Percentiles rank a stretch among this genome's conserved stretches.
Evolutionary conservation across 2,329 filamentous ascomycete genomes (phyloP).

Genomic region (Myriosclerotinia scirpicola): DNA sequence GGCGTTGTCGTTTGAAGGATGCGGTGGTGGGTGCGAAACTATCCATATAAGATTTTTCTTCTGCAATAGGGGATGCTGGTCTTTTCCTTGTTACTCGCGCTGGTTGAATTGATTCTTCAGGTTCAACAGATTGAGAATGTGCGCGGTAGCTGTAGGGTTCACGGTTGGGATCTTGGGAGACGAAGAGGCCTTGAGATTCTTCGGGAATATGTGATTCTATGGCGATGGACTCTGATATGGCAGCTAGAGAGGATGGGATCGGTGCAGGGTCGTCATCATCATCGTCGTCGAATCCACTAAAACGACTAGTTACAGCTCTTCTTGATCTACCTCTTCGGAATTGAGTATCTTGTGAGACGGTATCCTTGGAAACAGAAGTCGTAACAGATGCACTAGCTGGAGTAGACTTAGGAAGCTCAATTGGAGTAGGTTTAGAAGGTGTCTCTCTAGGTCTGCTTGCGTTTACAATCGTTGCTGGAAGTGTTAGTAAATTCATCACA

Average conservation of each 20-base stretch:
- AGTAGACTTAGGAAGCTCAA: not conserved
- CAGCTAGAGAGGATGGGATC: slow-evolving; percentile 24
- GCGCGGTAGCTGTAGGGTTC: slow-evolving; percentile 37
- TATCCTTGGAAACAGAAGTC: slow-evolving; percentile 23
- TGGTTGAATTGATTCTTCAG: slow-evolving; percentile 10
- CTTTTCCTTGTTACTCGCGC: slow-evolving; percentile 45
- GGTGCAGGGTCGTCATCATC: slow-evolving; percentile 44
- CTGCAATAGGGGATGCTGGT: slow-evolving; percentile 44
- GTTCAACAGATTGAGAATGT: slow-evolving; percentile 26
- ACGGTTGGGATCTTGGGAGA: slow-evolving; percentile 49
- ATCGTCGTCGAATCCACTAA: slow-evolving; percentile 73
- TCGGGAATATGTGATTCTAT: slow-evolving; percentile 48
- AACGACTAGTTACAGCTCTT: slow-evolving; percentile 54
- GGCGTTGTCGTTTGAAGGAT: slow-evolving; percentile 69
- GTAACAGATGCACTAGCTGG: slow-evolving; percentile 25
- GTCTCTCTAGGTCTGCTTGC: not conserved
- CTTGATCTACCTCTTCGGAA: slow-evolving; percentile 42
- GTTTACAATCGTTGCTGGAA: slow-evolving; percentile 28
- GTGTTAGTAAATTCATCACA: slow-evolving; percentile 9
- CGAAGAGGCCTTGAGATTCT: slow-evolving; percentile 51
- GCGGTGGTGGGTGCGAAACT: slow-evolving; percentile 73
- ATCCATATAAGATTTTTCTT: slow-evolving; percentile 56
- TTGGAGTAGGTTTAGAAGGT: not conserved
- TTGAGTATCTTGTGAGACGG: slow-evolving; percentile 3
- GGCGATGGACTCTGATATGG: slow-evolving; percentile 49